Base-by-base conservation (phyloP, 495 filamentous ascomycete species). In the Penicillium parvum region DNA sequence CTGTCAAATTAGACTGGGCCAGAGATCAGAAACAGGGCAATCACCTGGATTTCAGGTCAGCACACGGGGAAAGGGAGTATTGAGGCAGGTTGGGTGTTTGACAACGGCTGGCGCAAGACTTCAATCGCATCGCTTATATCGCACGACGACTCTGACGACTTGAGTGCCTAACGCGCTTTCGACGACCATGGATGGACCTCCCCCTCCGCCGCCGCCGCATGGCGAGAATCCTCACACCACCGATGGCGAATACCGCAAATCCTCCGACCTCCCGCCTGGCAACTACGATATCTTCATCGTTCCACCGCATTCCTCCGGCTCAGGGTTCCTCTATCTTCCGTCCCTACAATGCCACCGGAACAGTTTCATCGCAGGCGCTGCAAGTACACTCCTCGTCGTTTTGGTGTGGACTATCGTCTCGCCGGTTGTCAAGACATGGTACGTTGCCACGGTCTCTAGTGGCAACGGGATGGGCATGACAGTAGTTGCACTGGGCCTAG, bases 221-320 rank as follows among this genome's bases (percentile, higher is more conserved):
- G 84, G 85, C 63, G 74, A 77, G 35, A 79, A 74, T 37, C 79
- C 82, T 37, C 73, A 82, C 47, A 78, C 64, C 23, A 71, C 62
- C 19, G 40, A 72, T 28, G 70, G 70, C 29, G 66, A 69, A 51
- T 73, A 73, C 38, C 68, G 68, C 50, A 71, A 69, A 53, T 66
- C 69, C 19, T 71, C 69, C 20, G 84, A 81, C 40, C 73, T 94
- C 2, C 89, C 88, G 0, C 66, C 79, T 0, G 88, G 89, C 20
- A 89, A 90, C 59, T 97, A 94, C 69, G 91, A 97, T 66, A 94
- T 96, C 66, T 96, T 96, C 68, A 83, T 98, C 52, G 89, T 98
- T 43, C 91, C 92, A 3, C 86, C 86, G n/a, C 88, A 96, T 57
- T 90, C 89, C 7, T 77, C 90, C 9, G 92, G 92, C 45, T 77